A percentile compares a stretch with the other conserved stretches of the same genome.
Evolutionary conservation across 345 rosid genomes (phyloP).

Genomic region (Linum tenue): DNA sequence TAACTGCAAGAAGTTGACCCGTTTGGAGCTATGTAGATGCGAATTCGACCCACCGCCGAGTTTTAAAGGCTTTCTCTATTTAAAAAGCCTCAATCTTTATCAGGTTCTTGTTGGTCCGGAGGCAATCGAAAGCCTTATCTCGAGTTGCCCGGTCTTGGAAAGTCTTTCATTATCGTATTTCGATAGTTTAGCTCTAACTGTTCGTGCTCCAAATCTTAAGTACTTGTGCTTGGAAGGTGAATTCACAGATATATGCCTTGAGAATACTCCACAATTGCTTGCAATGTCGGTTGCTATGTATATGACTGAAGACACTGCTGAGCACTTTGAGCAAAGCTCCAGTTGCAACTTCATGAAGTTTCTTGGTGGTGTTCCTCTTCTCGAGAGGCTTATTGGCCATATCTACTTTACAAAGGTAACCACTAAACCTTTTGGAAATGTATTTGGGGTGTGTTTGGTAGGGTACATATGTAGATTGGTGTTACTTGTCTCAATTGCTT

Average conservation of each 20-base stretch:
- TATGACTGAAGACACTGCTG: constrained; percentile 69
- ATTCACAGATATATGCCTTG: constrained; percentile 66
- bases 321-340: constrained; percentile 70
- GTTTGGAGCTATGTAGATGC: constrained; percentile 64
- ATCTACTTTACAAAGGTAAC: constrained; percentile 87
- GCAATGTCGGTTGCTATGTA: constrained; percentile 72
- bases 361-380: constrained; percentile 72
- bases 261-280: constrained; percentile 60
- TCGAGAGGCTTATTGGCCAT: constrained; percentile 67
- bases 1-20: constrained; percentile 45
- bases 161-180: constrained; percentile 61
- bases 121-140: constrained; percentile 65
- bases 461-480: too few relatives aligned
- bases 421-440: neutral
- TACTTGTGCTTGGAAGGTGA: constrained; percentile 82
- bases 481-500: too few relatives aligned
- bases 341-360: constrained; percentile 67
- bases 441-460: neutral
- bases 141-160: constrained; percentile 75
- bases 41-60: constrained; percentile 62
- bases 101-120: constrained; percentile 69
- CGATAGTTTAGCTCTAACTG: constrained; percentile 61
- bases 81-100: constrained; percentile 65
- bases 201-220: constrained; percentile 72
- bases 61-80: constrained; percentile 61